Conservation (phyloP, 345 rosid species). For the Gossypium anomalum region DNA sequence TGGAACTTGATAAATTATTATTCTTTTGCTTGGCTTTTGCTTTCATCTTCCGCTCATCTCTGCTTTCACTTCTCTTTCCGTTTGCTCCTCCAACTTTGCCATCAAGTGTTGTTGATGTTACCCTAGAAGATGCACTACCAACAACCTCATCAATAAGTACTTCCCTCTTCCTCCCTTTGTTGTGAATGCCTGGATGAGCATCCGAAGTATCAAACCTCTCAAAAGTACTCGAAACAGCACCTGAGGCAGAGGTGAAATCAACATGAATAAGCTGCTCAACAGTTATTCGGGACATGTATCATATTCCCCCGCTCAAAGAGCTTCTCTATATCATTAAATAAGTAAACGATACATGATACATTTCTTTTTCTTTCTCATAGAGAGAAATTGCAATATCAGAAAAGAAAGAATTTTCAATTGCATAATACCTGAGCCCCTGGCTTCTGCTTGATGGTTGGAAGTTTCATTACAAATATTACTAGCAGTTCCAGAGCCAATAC, state of each 20-base stretch:
- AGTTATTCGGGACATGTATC: background rate
- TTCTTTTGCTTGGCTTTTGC: slow-evolving; percentile 60
- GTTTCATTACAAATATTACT: slow-evolving; percentile 81
- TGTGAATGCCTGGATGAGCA: slow-evolving; percentile 15
- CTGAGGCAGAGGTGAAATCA: slow-evolving; percentile 35
- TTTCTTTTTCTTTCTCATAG: background rate
- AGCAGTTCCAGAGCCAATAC: slow-evolving; percentile 95
- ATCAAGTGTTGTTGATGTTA: slow-evolving; percentile 47
- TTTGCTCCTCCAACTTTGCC: slow-evolving; percentile 39
- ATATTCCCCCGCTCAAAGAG: background rate
- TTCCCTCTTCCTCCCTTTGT: slow-evolving; percentile 46
- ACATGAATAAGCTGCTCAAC: background rate
- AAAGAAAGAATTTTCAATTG: slow-evolving; percentile 10
- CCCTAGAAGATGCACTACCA: slow-evolving; percentile 70
- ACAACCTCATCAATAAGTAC: slow-evolving; percentile 65
- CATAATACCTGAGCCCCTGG: slow-evolving; percentile 81
- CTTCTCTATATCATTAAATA: background rate
- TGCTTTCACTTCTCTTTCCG: slow-evolving; percentile 40
- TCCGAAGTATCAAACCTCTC: slow-evolving; percentile 34
- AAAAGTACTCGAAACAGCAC: slow-evolving; percentile 60
- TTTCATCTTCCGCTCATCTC: slow-evolving; percentile 39
- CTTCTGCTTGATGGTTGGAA: slow-evolving; percentile 62
- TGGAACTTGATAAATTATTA: slow-evolving; percentile 32
- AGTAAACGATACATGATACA: background rate
- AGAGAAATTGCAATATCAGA: background rate